A percentile compares a stretch with the other conserved stretches of the same genome.
These are phyloP conservation scores for Chaetomiaceae sp. DNA, from an alignment of 2,329 filamentous ascomycete species.

Conservation along the genomic window DNA sequence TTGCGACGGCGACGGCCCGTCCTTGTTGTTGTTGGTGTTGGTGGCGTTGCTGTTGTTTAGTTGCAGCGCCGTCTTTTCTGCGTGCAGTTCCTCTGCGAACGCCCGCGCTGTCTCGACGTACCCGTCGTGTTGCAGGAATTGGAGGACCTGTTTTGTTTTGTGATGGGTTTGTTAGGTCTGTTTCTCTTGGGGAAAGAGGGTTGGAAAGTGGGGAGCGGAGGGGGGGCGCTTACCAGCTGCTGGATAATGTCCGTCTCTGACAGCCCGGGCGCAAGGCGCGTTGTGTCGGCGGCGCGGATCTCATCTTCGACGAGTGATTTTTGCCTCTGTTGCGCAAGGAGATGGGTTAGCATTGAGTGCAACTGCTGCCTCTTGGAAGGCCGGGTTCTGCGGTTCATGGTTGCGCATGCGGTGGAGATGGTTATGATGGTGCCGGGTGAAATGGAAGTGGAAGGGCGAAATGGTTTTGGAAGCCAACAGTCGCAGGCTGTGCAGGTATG, in stretches of 20 bases:
- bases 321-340: slow-evolving; percentile 32
- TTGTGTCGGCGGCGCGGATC: slow-evolving; percentile 42
- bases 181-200: too few species aligned
- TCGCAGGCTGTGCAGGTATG: too few species aligned
- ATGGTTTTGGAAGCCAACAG: too few species aligned
- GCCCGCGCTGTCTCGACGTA: slow-evolving; percentile 89
- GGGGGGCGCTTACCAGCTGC: slow-evolving; percentile 53
- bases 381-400: too few species aligned
- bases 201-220: too few species aligned
- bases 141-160: slow-evolving; percentile 49
- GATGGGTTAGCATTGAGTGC: background rate
- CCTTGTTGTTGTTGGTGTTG: too few species aligned
- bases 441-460: too few species aligned
- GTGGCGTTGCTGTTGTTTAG: too few species aligned
- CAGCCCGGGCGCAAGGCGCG: slow-evolving; percentile 56
- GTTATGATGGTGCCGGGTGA: too few species aligned
- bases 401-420: too few species aligned
- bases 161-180: background rate
- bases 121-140: slow-evolving; percentile 91
- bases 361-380: background rate
- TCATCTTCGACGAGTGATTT: slow-evolving; percentile 28
- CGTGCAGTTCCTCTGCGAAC: slow-evolving; percentile 75
- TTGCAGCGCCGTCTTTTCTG: slow-evolving; percentile 66
- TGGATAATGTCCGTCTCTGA: slow-evolving; percentile 77
- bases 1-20: slow-evolving; percentile 43